phyloP scores from a whole-genome alignment of 768 basidiomycete species.

The Infundibulicybe gibba region DNA sequence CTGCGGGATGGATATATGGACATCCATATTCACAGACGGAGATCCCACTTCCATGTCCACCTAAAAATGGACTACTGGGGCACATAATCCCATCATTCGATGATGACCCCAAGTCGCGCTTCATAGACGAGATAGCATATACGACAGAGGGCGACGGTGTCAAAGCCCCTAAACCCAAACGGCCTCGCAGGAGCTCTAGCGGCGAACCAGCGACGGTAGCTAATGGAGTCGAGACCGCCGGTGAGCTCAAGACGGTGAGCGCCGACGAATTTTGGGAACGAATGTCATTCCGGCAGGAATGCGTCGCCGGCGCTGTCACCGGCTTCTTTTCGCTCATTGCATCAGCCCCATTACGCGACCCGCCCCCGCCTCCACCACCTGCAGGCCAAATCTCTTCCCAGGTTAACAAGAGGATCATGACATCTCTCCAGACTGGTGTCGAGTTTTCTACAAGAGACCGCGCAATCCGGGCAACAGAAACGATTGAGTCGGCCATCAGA shows the following conservation, averaged over 20 bases:
- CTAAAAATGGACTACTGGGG: constrained; percentile 41
- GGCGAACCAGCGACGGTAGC: constrained; percentile 18
- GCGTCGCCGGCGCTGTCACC: constrained; percentile 84
- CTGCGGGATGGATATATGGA: constrained; percentile 63
- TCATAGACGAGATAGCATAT: constrained; percentile 86
- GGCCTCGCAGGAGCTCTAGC: constrained; percentile 33
- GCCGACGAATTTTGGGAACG: constrained; percentile 94
- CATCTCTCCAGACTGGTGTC: constrained; percentile 65
- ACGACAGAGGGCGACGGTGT: constrained; percentile 58
- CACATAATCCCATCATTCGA: constrained; percentile 85
- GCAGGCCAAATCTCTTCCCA: constrained; percentile 61
- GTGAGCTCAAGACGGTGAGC: constrained; percentile 56
- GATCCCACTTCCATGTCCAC: constrained; percentile 43
- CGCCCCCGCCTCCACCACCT: constrained; percentile 44
- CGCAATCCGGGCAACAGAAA: constrained; percentile 65
- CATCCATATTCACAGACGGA: constrained; percentile 69
- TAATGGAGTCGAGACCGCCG: constrained; percentile 36
- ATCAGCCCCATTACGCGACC: constrained; percentile 14
- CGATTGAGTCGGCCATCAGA: constrained; percentile 63
- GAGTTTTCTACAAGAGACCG: constrained; percentile 73
- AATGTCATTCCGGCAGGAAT: constrained; percentile 96
- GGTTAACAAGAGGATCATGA: constrained; percentile 67
- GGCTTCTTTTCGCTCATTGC: constrained; percentile 83
- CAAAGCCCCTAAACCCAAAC: constrained; percentile 61
- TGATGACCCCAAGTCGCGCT: constrained; percentile 96